A percentile compares a stretch with the other conserved stretches of the same genome.
Conservation (phyloP, 257 asterid genomes). For the Ajuga chamaepitys region DNA sequence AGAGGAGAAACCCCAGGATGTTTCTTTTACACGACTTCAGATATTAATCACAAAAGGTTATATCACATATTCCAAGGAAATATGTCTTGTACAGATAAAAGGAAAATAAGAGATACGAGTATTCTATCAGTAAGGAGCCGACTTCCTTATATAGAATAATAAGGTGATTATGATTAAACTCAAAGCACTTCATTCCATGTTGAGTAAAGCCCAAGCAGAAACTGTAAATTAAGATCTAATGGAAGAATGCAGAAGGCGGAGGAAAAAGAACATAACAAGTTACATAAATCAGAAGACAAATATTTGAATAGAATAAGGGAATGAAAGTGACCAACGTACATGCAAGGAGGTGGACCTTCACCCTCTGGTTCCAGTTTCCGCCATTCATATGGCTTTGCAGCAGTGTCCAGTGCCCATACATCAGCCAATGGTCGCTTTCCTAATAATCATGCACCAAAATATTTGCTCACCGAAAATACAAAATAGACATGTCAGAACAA, state of each 20-base stretch:
- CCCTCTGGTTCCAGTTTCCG: conserved; percentile 99
- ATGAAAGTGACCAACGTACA: conserved; percentile 44
- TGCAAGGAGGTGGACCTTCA: conserved; percentile 99
- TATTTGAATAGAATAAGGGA: not conserved
- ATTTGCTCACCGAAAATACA: conserved; percentile 5
- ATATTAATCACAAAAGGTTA: not conserved
- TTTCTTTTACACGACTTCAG: not conserved
- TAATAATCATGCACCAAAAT: conserved; percentile 28
- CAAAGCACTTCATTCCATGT: too few relatives aligned
- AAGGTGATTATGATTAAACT: too few relatives aligned
- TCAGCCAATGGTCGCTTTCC: conserved; percentile 99
- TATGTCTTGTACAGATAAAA: not conserved
- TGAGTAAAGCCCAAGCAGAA: not conserved
- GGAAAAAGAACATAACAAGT: not conserved
- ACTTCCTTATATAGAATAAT: not conserved
- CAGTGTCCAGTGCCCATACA: conserved; percentile 99
- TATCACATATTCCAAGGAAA: not conserved
- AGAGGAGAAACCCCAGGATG: not conserved
- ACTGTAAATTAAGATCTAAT: not conserved
- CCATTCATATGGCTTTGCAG: conserved; percentile 99
- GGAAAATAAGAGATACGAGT: not conserved
- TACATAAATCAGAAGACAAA: not conserved
- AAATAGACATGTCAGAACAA: not conserved
- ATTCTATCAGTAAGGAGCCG: not conserved
- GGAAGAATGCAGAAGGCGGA: too few relatives aligned